A percentile compares a stretch with the other conserved stretches of the same genome.
Evolutionary conservation across 2,329 filamentous ascomycete genomes (phyloP).

Genomic region (Fusarium agapanthi): DNA sequence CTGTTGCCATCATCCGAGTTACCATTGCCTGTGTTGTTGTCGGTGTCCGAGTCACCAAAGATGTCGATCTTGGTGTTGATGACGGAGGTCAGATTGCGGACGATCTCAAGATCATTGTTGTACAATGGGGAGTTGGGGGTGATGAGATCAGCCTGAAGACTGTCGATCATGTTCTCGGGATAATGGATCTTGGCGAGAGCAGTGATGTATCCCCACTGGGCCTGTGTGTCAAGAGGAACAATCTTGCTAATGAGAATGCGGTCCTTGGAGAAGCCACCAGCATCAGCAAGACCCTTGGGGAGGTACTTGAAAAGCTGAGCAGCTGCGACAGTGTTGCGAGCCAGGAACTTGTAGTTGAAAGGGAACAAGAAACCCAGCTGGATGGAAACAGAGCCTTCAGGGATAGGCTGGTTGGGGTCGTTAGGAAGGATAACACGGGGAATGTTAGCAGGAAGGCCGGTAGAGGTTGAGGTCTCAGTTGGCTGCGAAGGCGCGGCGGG

Average conservation of each 20-base stretch:
- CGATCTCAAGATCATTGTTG: constrained; percentile 71
- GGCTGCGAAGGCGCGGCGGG: constrained; percentile 41
- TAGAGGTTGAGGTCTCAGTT: constrained; percentile 55
- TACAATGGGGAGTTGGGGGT: constrained; percentile 79
- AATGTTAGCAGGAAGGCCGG: constrained; percentile 70
- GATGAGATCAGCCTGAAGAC: constrained; percentile 74
- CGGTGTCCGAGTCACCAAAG: constrained; percentile 51
- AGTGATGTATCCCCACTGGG: constrained; percentile 78
- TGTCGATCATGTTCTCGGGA: constrained; percentile 73
- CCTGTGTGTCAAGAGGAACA: constrained; percentile 77
- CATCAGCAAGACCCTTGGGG: constrained; percentile 74
- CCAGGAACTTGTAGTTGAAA: constrained; percentile 87
- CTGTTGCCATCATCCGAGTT: constrained; percentile 49
- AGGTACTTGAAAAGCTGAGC: constrained; percentile 86
- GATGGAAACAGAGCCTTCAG: constrained; percentile 74
- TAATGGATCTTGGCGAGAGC: constrained; percentile 77
- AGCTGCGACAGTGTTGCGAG: constrained; percentile 73
- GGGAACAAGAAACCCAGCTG: constrained; percentile 85
- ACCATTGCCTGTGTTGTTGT: constrained; percentile 42
- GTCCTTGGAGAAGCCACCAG: constrained; percentile 62
- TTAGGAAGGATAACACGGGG: constrained; percentile 81
- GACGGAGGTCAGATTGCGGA: constrained; percentile 77
- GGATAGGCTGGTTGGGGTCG: constrained; percentile 59
- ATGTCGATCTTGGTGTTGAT: constrained; percentile 80
- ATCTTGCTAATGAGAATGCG: constrained; percentile 76